Evolutionary conservation across 140 eudicot genomes (phyloP).

Genomic region (Flaveria floridana): DNA sequence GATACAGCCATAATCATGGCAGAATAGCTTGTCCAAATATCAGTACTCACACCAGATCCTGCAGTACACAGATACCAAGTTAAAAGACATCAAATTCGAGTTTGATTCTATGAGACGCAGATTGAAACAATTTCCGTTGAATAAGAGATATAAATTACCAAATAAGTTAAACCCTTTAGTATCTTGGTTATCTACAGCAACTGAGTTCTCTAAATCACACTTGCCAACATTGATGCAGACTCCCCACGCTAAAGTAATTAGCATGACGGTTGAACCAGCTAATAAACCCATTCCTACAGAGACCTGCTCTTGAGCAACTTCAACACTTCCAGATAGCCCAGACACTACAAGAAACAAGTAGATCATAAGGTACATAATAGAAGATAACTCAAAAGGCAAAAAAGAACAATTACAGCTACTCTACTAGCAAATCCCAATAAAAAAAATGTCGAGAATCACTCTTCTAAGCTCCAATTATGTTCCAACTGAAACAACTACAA

Average conservation of each 20-base stretch:
- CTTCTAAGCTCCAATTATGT: constrained; percentile 16
- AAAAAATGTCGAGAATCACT: constrained; percentile 4
- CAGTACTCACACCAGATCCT: constrained; percentile 85
- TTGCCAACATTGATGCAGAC: constrained; percentile 80
- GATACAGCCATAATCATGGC: constrained; percentile 78
- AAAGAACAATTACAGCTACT: background rate
- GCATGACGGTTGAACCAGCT: constrained; percentile 96
- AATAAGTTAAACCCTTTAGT: constrained; percentile 64
- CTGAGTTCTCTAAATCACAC: constrained; percentile 60
- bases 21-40: constrained; percentile 85
- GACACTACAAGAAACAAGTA: constrained; percentile 51
- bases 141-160: constrained; percentile 41
- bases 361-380: constrained; percentile 9
- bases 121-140: background rate
- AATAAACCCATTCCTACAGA: constrained; percentile 96
- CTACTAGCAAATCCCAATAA: background rate
- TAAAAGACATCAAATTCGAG: background rate
- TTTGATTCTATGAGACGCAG: background rate
- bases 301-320: constrained; percentile 85
- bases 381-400: background rate
- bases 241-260: constrained; percentile 85
- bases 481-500: constrained; percentile 1
- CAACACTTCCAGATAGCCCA: constrained; percentile 82
- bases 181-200: constrained; percentile 60
- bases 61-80: constrained; percentile 27